Conservation (phyloP, 495 filamentous ascomycete genomes). For the Neurospora sp. region DNA sequence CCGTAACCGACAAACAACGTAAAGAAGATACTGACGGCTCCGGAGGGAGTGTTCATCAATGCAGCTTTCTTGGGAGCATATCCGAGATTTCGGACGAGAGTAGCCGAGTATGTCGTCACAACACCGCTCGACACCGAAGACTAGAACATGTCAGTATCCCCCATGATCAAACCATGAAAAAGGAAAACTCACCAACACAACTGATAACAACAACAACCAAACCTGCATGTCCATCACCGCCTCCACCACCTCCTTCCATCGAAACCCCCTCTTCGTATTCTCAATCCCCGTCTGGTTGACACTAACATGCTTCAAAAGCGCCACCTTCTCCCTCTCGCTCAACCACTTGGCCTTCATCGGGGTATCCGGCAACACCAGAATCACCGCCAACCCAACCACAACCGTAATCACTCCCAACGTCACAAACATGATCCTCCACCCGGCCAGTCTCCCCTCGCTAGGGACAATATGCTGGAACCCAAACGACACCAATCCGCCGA, state of each 20-base stretch:
- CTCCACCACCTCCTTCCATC: constrained; percentile 27
- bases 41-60: constrained; percentile 50
- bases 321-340: constrained; percentile 36
- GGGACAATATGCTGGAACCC: constrained; percentile 47
- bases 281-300: constrained; percentile 42
- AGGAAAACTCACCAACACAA: constrained; percentile 14
- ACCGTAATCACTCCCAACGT: constrained; percentile 46
- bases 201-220: constrained; percentile 22
- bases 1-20: constrained; percentile 42
- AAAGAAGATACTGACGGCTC: constrained; percentile 43
- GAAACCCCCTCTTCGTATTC: constrained; percentile 36
- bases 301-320: constrained; percentile 27
- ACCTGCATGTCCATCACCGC: constrained; percentile 26
- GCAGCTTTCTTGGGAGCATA: constrained; percentile 43
- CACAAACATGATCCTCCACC: constrained; percentile 57
- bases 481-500: constrained; percentile 51
- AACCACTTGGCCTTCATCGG: constrained; percentile 44
- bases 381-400: constrained; percentile 32
- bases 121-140: constrained; percentile 48
- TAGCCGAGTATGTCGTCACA: constrained; percentile 51
- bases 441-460: constrained; percentile 27
- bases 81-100: constrained; percentile 46
- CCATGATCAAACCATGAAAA: neutral
- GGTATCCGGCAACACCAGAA: constrained; percentile 42
- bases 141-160: constrained; percentile 1